phyloP scores from a whole-genome alignment of 805 yeast species.

The Ogataea angusta region DNA sequence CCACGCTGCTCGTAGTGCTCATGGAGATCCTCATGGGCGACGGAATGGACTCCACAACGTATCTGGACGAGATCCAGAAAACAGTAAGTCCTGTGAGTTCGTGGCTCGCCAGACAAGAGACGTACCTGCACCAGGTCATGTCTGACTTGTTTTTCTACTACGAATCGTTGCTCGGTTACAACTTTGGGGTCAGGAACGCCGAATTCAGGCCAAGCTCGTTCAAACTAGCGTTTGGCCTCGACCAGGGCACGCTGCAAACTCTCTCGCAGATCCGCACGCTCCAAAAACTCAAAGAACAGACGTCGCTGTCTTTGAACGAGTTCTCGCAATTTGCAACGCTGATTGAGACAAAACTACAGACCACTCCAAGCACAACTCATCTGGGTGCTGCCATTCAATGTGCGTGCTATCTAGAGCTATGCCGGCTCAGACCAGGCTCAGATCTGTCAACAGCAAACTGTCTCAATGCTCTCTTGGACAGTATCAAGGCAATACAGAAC shows the following conservation, averaged over 20 bases:
- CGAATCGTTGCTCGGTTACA: neutral
- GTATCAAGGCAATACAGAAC: neutral
- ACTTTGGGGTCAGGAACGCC: neutral
- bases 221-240: conserved; percentile 2
- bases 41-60: conserved; percentile 5
- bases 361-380: neutral
- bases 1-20: conserved; percentile 3
- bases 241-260: conserved; percentile 1
- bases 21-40: conserved; percentile 9
- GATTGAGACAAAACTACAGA: conserved; percentile 3
- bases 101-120: conserved; percentile 1
- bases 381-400: conserved; percentile 3
- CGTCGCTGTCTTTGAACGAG: conserved; percentile 1
- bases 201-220: neutral
- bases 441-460: neutral
- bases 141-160: conserved; percentile 2
- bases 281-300: conserved; percentile 2
- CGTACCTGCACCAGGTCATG: conserved; percentile 1
- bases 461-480: neutral
- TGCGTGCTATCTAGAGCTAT: conserved; percentile 5
- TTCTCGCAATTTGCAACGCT: conserved; percentile 1
- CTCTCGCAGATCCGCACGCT: conserved; percentile 6
- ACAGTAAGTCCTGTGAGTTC: neutral
- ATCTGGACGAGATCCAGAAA: conserved; percentile 4
- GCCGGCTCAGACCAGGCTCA: neutral